A percentile compares a stretch with the other conserved stretches of the same genome.
These are phyloP conservation scores for Cryoendolithus antarcticus DNA, from an alignment of 2,329 filamentous ascomycete genomes.

Conservation along the genomic window DNA sequence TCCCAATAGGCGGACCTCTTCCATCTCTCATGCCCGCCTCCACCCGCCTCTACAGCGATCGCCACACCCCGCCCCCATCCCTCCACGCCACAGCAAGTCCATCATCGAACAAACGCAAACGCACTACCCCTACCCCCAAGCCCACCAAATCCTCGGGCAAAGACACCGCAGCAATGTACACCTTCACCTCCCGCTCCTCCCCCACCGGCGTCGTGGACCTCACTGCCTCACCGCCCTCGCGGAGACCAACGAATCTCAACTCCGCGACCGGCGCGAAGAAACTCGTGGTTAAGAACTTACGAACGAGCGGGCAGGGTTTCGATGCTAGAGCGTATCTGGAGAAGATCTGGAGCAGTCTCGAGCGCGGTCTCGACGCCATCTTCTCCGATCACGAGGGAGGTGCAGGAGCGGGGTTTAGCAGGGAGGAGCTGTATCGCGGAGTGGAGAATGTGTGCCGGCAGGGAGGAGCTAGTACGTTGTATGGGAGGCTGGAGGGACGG, in stretches of 20 bases:
- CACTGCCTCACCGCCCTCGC: conserved; percentile 27
- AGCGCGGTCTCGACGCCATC: conserved; percentile 59
- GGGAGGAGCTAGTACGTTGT: conserved; percentile 57
- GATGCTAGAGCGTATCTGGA: conserved; percentile 68
- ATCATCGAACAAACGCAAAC: conserved; percentile 14
- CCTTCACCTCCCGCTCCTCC: conserved; percentile 17
- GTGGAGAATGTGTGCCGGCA: conserved; percentile 86
- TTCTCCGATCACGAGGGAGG: conserved; percentile 50
- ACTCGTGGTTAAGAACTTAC: conserved; percentile 87
- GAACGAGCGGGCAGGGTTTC: conserved; percentile 43
- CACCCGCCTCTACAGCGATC: too few species aligned
- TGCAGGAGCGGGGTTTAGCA: conserved; percentile 36
- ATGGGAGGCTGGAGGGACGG: conserved; percentile 50
- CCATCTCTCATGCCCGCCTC: too few species aligned
- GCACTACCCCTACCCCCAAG: conserved; percentile 9
- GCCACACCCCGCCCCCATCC: not conserved
- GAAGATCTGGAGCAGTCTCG: conserved; percentile 61
- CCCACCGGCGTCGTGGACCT: conserved; percentile 29
- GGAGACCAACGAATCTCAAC: conserved; percentile 36
- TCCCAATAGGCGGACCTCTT: too few species aligned
- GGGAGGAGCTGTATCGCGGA: conserved; percentile 79
- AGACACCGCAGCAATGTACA: conserved; percentile 9
- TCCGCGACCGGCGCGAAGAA: conserved; percentile 68
- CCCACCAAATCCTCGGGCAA: conserved; percentile 5
- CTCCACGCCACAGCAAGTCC: conserved; percentile 4